Base-by-base conservation (phyloP, 805 yeast genomes). In the Spathaspora passalidarum region DNA sequence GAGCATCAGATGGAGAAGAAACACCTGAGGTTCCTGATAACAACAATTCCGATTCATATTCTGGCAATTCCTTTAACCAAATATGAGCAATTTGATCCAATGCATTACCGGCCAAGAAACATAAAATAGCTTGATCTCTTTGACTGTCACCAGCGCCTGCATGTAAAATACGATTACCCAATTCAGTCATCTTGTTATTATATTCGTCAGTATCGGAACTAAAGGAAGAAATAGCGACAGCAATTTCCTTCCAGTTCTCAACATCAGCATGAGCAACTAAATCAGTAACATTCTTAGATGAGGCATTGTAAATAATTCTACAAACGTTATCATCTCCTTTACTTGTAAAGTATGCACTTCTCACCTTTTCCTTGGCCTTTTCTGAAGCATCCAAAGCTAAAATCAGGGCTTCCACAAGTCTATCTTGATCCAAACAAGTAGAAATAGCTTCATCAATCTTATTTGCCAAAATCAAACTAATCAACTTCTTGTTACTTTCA, bases 101-200 rank as follows among this genome's bases (percentile, higher is more conserved):
- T 3, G 94, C 83, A 38, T 82, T 79, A 23, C 96, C 96, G 17
- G 89, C 86, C 52, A 89, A 72, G 62, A 84, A 94, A 52, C 90
- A 82, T 26, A 79, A 64, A 39, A 92, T 70, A 2, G 99, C 96
- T 60, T 82, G 78, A 56, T 82, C 80, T 62, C 97, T 80, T 18
- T 73, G 69, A 5, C 77, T 69, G 1, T 64, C 59, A 16, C 55
- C 43, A 7, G 55, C 51, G 38, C 49, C 53, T 11, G 57, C 43
- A 5, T 56, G 57, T 43, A 80, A 66, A 18, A 94, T 66, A 54
- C 97, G 80, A 61, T 87, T 90, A 60, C 97, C 99, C 49, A 94
- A 75, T 46, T 74, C 75, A 23, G 80, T 68, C 49, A 87, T 76
- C 50, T 83, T 75, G 7, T 66, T 55, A 53, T 78, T 79, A 63